Conservation (phyloP, 495 filamentous ascomycete genomes). For the Hamigera avellanea region DNA sequence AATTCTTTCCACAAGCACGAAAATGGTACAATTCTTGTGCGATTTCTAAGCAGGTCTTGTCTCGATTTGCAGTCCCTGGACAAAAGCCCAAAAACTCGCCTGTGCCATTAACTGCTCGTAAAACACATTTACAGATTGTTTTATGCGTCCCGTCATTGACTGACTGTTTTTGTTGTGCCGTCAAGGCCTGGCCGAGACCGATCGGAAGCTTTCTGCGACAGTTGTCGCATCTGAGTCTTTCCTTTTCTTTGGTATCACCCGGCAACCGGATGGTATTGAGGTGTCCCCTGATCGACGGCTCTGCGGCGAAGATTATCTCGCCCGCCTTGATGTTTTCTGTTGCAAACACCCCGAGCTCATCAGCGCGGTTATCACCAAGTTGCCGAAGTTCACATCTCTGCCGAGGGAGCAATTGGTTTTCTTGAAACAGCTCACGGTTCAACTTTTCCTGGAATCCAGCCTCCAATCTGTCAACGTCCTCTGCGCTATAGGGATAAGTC, state of each 20-base stretch:
- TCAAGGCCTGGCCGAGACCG: too few relatives aligned
- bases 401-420: constrained; percentile 1
- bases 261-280: constrained; percentile 6
- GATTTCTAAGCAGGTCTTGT: constrained; percentile 11
- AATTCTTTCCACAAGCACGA: constrained; percentile 17
- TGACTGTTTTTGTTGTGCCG: background rate
- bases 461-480: constrained; percentile 9
- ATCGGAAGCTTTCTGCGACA: constrained; percentile 4
- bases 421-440: constrained; percentile 8
- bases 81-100: constrained; percentile 7
- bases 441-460: constrained; percentile 4
- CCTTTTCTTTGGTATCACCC: background rate
- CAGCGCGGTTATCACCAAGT: background rate
- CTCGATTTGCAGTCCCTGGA: background rate
- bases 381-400: constrained; percentile 3
- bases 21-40: constrained; percentile 17
- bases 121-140: constrained; percentile 2
- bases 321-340: constrained; percentile 8
- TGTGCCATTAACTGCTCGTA: background rate
- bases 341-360: constrained; percentile 14
- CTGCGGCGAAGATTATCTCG: constrained; percentile 14
- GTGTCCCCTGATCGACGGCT: constrained; percentile 19
- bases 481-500: constrained; percentile 17
- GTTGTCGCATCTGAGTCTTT: constrained; percentile 13
- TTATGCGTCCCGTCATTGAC: constrained; percentile 2